Conservation (phyloP, 768 basidiomycete species). For the Leccinum longicurvipes region DNA sequence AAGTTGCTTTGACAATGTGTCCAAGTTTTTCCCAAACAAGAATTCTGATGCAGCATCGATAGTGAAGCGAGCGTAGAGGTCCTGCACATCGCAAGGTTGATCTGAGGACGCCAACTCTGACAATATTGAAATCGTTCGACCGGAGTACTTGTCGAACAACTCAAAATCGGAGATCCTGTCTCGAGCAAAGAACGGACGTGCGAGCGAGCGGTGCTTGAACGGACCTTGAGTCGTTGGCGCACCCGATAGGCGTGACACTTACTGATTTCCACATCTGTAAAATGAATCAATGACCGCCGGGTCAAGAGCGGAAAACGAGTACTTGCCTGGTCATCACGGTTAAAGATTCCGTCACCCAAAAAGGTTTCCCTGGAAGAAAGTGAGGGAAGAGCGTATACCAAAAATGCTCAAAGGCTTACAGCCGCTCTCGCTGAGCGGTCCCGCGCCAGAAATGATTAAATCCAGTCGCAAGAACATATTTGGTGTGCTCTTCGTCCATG, state of each 20-base stretch:
- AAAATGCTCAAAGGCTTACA: conserved; percentile 39
- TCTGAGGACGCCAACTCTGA: conserved; percentile 36
- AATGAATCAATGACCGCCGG: conserved; percentile 6
- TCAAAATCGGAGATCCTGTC: conserved; percentile 70
- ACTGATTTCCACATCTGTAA: conserved; percentile 63
- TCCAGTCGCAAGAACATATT: conserved; percentile 62
- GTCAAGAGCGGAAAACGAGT: background rate
- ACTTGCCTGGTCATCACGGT: conserved; percentile 66
- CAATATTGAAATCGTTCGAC: conserved; percentile 48
- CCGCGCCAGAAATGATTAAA: conserved; percentile 71
- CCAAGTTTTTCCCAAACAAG: conserved; percentile 62
- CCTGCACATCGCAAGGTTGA: conserved; percentile 60
- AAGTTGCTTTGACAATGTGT: conserved; percentile 54
- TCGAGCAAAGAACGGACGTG: conserved; percentile 73
- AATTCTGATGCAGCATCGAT: conserved; percentile 73
- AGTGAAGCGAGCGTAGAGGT: conserved; percentile 64
- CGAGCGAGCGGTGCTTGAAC: conserved; percentile 57
- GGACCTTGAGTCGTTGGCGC: conserved; percentile 4
- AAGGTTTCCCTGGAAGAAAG: conserved; percentile 39
- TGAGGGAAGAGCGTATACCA: conserved; percentile 9
- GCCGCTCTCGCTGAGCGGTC: conserved; percentile 56
- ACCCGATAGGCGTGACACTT: background rate
- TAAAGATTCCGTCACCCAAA: conserved; percentile 76
- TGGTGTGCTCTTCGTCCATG: conserved; percentile 69
- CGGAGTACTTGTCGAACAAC: conserved; percentile 56